Evolutionary conservation across 2,329 filamentous ascomycete species (phyloP).

Genomic region (Colletotrichum spaethianum): DNA sequence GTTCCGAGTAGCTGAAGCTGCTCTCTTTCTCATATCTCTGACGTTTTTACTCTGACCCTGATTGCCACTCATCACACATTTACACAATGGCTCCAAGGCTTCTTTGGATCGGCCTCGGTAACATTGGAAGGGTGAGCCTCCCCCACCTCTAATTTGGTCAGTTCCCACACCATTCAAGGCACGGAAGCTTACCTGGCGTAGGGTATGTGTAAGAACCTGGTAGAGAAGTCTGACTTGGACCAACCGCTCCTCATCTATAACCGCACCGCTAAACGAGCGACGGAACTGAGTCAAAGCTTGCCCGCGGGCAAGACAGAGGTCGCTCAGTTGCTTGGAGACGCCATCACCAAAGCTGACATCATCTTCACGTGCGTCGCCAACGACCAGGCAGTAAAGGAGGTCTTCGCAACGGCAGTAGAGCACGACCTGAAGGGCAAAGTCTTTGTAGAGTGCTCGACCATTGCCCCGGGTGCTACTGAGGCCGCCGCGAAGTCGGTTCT

Average conservation of each 20-base stretch:
- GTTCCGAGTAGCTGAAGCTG: not conserved
- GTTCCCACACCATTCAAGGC: slow-evolving; percentile 41
- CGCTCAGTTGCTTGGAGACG: slow-evolving; percentile 74
- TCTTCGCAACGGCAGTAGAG: slow-evolving; percentile 71
- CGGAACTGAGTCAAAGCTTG: slow-evolving; percentile 74
- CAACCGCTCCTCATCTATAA: slow-evolving; percentile 86
- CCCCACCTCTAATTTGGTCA: slow-evolving; percentile 7
- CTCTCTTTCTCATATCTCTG: not conserved
- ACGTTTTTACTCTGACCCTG: not conserved
- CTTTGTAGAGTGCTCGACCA: slow-evolving; percentile 89
- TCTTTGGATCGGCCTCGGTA: slow-evolving; percentile 87
- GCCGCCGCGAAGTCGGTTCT: slow-evolving; percentile 71
- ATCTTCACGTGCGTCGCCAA: slow-evolving; percentile 88
- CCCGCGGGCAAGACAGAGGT: slow-evolving; percentile 74
- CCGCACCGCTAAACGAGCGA: slow-evolving; percentile 77
- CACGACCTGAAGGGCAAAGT: slow-evolving; percentile 77
- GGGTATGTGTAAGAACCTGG: slow-evolving; percentile 89
- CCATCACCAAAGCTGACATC: slow-evolving; percentile 78
- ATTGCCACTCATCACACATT: not conserved
- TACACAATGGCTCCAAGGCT: slow-evolving; percentile 70
- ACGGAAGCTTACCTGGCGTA: slow-evolving; percentile 50
- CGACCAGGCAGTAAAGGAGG: slow-evolving; percentile 78
- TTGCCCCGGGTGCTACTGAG: slow-evolving; percentile 86
- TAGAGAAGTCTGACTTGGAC: slow-evolving; percentile 80
- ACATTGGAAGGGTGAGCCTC: slow-evolving; percentile 82